Base-by-base conservation (phyloP, 148 eudicot genomes). In the Polygonum aviculare region DNA sequence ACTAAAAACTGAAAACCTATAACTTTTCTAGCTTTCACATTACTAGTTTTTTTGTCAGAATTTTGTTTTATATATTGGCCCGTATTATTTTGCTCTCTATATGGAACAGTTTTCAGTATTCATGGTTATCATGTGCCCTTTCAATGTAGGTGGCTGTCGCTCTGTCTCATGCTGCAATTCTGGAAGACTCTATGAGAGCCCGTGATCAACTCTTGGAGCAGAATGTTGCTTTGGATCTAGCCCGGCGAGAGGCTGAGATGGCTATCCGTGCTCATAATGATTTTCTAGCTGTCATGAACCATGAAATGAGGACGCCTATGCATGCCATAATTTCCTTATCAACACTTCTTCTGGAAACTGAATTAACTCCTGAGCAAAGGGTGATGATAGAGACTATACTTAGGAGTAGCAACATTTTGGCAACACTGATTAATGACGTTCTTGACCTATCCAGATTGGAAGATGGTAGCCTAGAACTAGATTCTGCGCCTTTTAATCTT, bases 231-330 rank as follows among this genome's bases (percentile, higher is more conserved):
- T 91, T 94, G 72, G 98, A 94, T 86, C 81, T 83, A 76, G 98
- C 98, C 69, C 85, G 97, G 75, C 81, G 90, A 88, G 98, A 94
- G 88, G 98, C 97, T 8, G 98, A 94, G 83, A 92, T 88, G 31
- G 98, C 97, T 73, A 85, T 94, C 41, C 87, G 90, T 73, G 98
- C 98, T 55, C 94, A 97, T 33, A 94, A 92, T 81, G 98, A 94
- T 82, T 94, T 94, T 80, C 82, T 94, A 78, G 97, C 95, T 36
- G 98, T 94, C 63, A 94, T 92, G 98, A 94, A 94, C 76, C 95
- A 94, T 84, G 98, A 94, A 82, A 94, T 92, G 97, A 82, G 97
- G 79, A 94, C 98, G 63, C 98, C 98, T 6, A 86, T 94, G 95
- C 97, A 92, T 77, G 97, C 95, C 44, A 85, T 92, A 54, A 89